These are phyloP conservation scores for Boletales sp. DNA, from an alignment of 768 basidiomycete species.

Conservation along the genomic window DNA sequence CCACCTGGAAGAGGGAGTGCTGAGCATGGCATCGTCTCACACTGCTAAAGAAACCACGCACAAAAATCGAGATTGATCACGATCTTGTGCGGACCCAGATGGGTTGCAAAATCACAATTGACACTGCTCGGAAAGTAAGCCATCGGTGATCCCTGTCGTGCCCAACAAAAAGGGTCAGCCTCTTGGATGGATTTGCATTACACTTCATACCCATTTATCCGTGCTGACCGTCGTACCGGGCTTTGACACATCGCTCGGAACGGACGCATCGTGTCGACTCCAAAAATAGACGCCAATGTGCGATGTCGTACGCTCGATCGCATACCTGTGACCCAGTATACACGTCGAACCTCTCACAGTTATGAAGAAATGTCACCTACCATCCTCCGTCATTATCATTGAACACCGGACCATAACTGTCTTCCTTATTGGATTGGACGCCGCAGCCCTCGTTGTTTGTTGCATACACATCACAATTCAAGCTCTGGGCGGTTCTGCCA, in stretches of 20 bases:
- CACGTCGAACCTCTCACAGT: not conserved
- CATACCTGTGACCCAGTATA: slow-evolving; percentile 28
- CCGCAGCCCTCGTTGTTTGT: slow-evolving; percentile 32
- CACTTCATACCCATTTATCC: slow-evolving; percentile 22
- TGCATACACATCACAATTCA: slow-evolving; percentile 29
- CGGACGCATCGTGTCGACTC: slow-evolving; percentile 25
- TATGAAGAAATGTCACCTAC: slow-evolving; percentile 8
- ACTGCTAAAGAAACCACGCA: slow-evolving; percentile 5
- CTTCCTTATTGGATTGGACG: slow-evolving; percentile 20
- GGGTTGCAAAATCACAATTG: slow-evolving; percentile 51
- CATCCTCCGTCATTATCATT: slow-evolving; percentile 36
- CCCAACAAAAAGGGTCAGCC: not conserved
- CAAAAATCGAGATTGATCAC: slow-evolving; percentile 50
- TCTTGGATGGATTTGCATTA: not conserved
- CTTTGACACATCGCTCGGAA: slow-evolving; percentile 33
- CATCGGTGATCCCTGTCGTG: slow-evolving; percentile 47
- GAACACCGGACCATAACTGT: slow-evolving; percentile 34
- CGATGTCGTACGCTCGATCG: slow-evolving; percentile 28
- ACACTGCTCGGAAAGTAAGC: slow-evolving; percentile 58
- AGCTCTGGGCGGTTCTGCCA: slow-evolving; percentile 18
- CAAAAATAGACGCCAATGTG: slow-evolving; percentile 41
- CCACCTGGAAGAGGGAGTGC: slow-evolving; percentile 13
- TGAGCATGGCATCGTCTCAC: not conserved
- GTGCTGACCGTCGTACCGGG: slow-evolving; percentile 16
- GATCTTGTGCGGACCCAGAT: slow-evolving; percentile 58